Conservation (phyloP, 805 yeast genomes). For the Saccharomycopsis sp. region DNA sequence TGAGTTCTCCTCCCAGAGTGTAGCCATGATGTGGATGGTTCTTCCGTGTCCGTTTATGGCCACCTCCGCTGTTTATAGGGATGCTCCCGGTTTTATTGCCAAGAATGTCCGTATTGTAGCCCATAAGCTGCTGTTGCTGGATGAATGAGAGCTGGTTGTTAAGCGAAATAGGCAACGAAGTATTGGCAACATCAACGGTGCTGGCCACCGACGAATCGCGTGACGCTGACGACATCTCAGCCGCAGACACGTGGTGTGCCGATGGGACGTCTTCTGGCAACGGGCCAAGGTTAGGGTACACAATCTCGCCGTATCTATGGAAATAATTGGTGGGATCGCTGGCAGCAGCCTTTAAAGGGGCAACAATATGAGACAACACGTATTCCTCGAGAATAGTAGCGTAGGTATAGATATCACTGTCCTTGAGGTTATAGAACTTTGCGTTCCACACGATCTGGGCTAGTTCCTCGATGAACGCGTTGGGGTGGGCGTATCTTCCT, state of each 20-base stretch:
- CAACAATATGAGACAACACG: constrained; percentile 32
- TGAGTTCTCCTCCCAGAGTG: constrained; percentile 5
- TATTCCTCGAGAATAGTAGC: constrained; percentile 48
- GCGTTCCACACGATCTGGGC: constrained; percentile 91
- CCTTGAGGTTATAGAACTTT: constrained; percentile 68
- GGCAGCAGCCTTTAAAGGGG: constrained; percentile 20
- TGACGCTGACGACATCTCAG: not conserved
- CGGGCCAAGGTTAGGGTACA: constrained; percentile 54
- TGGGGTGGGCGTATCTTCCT: constrained; percentile 49
- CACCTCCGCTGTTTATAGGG: not conserved
- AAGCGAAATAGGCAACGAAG: not conserved
- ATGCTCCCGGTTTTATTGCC: not conserved
- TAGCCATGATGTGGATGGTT: not conserved
- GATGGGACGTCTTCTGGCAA: constrained; percentile 46
- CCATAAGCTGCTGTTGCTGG: not conserved
- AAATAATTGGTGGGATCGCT: constrained; percentile 18
- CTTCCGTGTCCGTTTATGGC: not conserved
- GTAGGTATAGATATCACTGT: constrained; percentile 58
- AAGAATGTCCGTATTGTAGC: not conserved
- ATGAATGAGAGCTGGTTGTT: not conserved
- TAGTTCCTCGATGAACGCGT: constrained; percentile 67
- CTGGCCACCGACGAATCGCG: not conserved
- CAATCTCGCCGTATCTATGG: constrained; percentile 27
- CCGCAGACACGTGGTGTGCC: not conserved
- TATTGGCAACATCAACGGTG: not conserved